phyloP scores from a whole-genome alignment of 208 protist species.

The Crithidia bombi region DNA sequence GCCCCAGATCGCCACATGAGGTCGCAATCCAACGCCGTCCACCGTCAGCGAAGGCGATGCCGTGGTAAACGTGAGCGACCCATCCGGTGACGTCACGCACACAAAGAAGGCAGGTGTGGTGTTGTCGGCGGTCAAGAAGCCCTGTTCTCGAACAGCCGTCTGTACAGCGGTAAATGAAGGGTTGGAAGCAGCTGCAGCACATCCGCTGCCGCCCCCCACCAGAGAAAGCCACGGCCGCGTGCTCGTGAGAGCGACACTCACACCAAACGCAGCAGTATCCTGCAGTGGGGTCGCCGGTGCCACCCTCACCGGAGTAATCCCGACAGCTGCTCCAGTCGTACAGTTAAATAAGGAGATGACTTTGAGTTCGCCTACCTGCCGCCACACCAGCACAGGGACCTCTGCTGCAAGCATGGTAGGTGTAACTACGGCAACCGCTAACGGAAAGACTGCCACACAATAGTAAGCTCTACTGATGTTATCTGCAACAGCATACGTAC shows the following conservation, averaged over 20 bases:
- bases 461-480: constrained; percentile 19
- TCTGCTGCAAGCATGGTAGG: background rate
- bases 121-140: constrained; percentile 17
- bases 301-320: constrained; percentile 6
- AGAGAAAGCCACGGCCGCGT: constrained; percentile 29
- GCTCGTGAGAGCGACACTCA: constrained; percentile 12
- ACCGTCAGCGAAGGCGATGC: constrained; percentile 28
- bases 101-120: constrained; percentile 30
- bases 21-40: constrained; percentile 5
- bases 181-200: background rate
- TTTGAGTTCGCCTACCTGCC: constrained; percentile 1
- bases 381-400: background rate
- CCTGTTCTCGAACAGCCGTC: constrained; percentile 1
- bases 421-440: background rate
- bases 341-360: constrained; percentile 29
- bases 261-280: constrained; percentile 4
- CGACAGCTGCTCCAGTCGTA: constrained; percentile 28
- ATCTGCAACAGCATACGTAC: background rate
- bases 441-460: constrained; percentile 19
- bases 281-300: constrained; percentile 11
- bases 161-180: background rate
- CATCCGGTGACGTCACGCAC: constrained; percentile 32
- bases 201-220: background rate
- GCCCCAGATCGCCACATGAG: constrained; percentile 19
- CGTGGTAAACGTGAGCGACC: constrained; percentile 40